phyloP scores from a whole-genome alignment of 345 rosid species.

The Balakata baccata region DNA sequence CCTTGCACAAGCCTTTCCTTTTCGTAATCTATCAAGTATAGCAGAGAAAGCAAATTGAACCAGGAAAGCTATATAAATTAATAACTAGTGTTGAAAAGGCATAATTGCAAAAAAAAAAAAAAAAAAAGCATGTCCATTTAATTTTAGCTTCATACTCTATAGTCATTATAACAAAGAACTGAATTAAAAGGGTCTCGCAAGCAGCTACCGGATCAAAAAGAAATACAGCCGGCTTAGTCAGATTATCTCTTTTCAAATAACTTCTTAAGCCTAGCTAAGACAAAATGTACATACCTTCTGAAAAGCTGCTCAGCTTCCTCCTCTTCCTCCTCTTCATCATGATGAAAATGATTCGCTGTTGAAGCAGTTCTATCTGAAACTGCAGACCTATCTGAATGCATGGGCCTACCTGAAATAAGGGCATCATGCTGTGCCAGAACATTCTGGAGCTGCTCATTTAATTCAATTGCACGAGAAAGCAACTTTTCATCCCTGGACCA shows the following conservation, averaged over 20 bases:
- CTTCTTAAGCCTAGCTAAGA: not conserved
- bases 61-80: not conserved
- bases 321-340: conserved; percentile 61
- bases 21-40: conserved; percentile 52
- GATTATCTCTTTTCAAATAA: no score
- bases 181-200: not conserved
- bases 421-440: conserved; percentile 75
- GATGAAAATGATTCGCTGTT: conserved; percentile 40
- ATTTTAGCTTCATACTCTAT: not conserved
- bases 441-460: conserved; percentile 88
- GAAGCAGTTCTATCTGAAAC: conserved; percentile 19
- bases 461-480: conserved; percentile 84
- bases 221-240: not conserved
- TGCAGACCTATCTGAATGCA: conserved; percentile 18
- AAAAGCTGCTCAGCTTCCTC: conserved; percentile 85
- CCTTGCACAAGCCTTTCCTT: conserved; percentile 84
- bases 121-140: not conserved
- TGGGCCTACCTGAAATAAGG: conserved; percentile 48
- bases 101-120: no score
- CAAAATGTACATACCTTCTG: conserved; percentile 53
- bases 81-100: not conserved
- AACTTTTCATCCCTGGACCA: conserved; percentile 71
- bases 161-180: not conserved
- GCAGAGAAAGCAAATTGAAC: conserved; percentile 13
- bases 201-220: not conserved